A percentile compares a stretch with the other conserved stretches of the same genome.
Evolutionary conservation across 345 rosid species (phyloP).

Genomic region (Balakata baccata): DNA sequence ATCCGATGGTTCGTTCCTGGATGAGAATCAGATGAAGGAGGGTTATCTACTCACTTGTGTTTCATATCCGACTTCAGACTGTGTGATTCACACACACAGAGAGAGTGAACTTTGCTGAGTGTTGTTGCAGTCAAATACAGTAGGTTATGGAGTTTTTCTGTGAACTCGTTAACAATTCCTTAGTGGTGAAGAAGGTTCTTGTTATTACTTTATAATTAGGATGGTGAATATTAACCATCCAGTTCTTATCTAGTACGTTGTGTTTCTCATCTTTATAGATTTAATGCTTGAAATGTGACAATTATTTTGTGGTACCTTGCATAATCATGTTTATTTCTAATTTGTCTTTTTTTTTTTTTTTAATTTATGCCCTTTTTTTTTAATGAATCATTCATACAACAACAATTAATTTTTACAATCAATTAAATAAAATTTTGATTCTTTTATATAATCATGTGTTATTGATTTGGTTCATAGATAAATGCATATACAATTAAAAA

Average conservation of each 20-base stretch:
- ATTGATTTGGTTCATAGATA: too few species aligned
- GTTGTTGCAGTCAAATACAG: background rate
- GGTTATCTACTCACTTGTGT: constrained; percentile 77
- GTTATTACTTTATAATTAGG: background rate
- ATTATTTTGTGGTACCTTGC: background rate
- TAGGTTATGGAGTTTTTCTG: background rate
- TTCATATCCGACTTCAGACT: constrained; percentile 65
- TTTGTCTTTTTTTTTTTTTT: background rate
- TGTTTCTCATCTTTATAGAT: background rate
- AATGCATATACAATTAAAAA: too few species aligned
- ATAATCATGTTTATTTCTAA: background rate
- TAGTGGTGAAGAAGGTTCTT: background rate
- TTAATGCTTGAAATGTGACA: background rate
- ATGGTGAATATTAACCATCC: background rate
- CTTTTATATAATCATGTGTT: too few species aligned
- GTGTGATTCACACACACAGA: constrained; percentile 83
- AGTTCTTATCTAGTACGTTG: background rate
- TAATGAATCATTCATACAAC: too few species aligned
- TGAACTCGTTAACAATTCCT: background rate
- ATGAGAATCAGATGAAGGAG: constrained; percentile 47
- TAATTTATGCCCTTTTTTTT: too few species aligned
- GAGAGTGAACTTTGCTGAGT: constrained; percentile 55
- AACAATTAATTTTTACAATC: too few species aligned
- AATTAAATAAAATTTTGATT: too few species aligned
- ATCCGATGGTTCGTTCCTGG: constrained; percentile 80